Conservation (phyloP, 257 asterid genomes). For the Fraxinus quadrangulata region DNA sequence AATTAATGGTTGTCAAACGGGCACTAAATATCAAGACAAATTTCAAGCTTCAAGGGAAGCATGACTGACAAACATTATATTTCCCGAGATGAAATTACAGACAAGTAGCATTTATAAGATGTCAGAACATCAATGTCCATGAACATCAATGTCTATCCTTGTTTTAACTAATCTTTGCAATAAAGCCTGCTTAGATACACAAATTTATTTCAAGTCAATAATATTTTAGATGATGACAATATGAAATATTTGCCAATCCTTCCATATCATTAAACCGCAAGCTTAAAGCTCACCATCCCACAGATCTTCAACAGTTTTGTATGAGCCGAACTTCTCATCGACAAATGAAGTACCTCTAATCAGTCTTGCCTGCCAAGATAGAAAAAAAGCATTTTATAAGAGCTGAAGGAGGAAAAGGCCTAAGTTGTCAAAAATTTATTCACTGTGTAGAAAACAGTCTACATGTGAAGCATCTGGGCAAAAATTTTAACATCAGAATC, state of each 20-base stretch:
- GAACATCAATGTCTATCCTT: not conserved
- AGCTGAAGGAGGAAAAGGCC: not conserved
- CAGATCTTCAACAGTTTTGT: slow-evolving; percentile 61
- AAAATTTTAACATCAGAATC: not conserved
- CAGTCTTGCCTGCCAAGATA: slow-evolving; percentile 53
- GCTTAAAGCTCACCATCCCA: slow-evolving; percentile 76
- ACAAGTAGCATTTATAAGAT: not conserved
- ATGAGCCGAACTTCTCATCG: slow-evolving; percentile 52
- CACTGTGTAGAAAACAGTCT: not conserved
- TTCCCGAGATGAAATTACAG: not conserved
- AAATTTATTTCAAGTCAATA: not conserved
- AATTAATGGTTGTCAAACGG: too few species aligned
- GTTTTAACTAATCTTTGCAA: not conserved
- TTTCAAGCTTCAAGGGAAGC: not conserved
- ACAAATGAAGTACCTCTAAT: slow-evolving; percentile 49
- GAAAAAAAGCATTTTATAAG: not conserved
- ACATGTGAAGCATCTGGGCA: not conserved
- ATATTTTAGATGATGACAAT: not conserved
- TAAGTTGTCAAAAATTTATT: not conserved
- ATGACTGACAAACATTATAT: not conserved
- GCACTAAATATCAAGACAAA: not conserved
- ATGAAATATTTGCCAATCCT: not conserved
- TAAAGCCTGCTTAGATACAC: not conserved
- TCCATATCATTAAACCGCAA: not conserved
- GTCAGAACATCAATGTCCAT: not conserved